A percentile compares a stretch with the other conserved stretches of the same genome.
Conservation (phyloP, 2,329 filamentous ascomycete genomes). For the Epichloe typhina region DNA sequence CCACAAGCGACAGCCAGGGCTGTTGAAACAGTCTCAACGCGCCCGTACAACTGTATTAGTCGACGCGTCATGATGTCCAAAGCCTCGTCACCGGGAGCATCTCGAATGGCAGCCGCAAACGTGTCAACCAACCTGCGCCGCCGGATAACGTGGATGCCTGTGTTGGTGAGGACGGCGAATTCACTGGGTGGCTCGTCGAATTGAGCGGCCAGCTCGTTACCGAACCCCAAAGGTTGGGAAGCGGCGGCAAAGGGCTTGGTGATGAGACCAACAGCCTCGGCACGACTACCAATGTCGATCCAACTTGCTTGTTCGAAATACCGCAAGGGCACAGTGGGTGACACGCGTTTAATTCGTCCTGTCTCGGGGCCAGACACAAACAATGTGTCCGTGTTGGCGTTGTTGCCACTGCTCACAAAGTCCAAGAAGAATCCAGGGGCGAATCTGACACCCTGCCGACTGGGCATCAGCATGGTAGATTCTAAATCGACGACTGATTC, state of each 20-base stretch:
- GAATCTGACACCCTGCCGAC: constrained; percentile 46
- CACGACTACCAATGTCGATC: constrained; percentile 59
- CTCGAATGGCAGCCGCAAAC: constrained; percentile 70
- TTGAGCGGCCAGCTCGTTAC: constrained; percentile 92
- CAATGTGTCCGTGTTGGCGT: constrained; percentile 50
- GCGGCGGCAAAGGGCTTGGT: constrained; percentile 60
- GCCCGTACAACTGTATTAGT: constrained; percentile 76
- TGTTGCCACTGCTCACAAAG: constrained; percentile 54
- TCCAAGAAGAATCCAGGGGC: constrained; percentile 86
- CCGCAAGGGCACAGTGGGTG: constrained; percentile 36
- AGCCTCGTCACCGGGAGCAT: constrained; percentile 62
- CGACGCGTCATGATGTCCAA: constrained; percentile 70
- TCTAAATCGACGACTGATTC: constrained; percentile 33
- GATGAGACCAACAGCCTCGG: constrained; percentile 67
- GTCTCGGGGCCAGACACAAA: constrained; percentile 84
- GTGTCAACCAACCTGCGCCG: constrained; percentile 80
- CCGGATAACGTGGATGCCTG: constrained; percentile 75
- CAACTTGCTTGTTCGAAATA: constrained; percentile 73
- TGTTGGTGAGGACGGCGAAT: constrained; percentile 83
- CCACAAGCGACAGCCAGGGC: constrained; percentile 91
- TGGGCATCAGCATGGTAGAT: constrained; percentile 35
- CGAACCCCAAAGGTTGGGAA: constrained; percentile 61
- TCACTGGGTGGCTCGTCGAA: constrained; percentile 75
- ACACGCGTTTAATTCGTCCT: constrained; percentile 59
- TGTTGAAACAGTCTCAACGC: constrained; percentile 78